These are phyloP conservation scores for Hyaloscypha finlandica DNA, from an alignment of 495 filamentous ascomycete species.

Conservation along the genomic window DNA sequence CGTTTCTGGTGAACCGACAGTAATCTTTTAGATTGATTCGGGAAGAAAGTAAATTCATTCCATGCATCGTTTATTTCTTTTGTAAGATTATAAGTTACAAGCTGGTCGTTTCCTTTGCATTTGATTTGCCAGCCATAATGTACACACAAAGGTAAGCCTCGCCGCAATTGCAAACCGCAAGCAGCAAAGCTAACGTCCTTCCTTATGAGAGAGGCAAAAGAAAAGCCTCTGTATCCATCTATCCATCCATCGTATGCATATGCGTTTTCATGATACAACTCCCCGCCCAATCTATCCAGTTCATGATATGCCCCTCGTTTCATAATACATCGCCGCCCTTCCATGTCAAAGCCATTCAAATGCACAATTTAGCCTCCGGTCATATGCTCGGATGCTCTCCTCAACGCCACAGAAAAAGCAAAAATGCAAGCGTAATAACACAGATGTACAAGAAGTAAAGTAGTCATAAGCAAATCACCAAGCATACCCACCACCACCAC, in stretches of 20 bases:
- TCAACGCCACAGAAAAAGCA: background rate
- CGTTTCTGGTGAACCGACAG: too few species aligned
- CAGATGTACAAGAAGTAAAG: background rate
- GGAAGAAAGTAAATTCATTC: too few species aligned
- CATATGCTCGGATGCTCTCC: background rate
- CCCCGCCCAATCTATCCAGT: background rate
- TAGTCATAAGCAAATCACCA: constrained; percentile 19
- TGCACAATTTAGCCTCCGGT: background rate
- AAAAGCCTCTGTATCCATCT: background rate
- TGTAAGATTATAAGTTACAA: background rate
- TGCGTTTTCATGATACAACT: too few species aligned
- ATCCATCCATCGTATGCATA: background rate
- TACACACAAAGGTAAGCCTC: background rate
- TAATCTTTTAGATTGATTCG: too few species aligned
- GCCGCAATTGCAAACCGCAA: background rate
- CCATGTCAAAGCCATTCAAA: background rate
- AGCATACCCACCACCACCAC: constrained; percentile 20
- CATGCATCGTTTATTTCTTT: background rate
- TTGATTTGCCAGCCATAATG: background rate
- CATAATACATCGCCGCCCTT: background rate
- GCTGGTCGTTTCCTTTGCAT: background rate
- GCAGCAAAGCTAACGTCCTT: background rate
- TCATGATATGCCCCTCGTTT: background rate
- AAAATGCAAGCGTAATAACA: background rate
- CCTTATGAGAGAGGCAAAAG: too few species aligned